Base-by-base conservation (phyloP, 2,329 filamentous ascomycete species). In the Aspergillus caelatus region DNA sequence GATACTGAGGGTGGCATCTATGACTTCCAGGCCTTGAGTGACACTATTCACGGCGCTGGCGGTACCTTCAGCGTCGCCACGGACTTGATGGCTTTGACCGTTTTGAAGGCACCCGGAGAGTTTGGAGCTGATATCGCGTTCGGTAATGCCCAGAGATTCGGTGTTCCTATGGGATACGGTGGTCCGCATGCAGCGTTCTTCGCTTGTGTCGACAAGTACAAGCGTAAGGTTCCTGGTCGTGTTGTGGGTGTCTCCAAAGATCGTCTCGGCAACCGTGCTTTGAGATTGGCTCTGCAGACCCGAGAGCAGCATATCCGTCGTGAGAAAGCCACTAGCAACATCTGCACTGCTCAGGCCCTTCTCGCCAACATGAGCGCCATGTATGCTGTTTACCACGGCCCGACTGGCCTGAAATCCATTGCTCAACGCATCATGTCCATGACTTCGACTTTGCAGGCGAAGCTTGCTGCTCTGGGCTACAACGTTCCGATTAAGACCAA, bases 131-230 rank as follows among this genome's bases (percentile, higher is more conserved):
- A 98, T 75, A 92, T 98, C 71, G 94, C 94, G 6, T 96, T 98
- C 75, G 94, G 94, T 69, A 97, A 90, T 74, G 89, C 94, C 19
- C 94, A 98, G 81, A 85, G 94, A 63, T 91, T 97, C 65, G 94
- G 94, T 77, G 92, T 98, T 14, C 94, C 94, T 2, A 88, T 97
- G 75, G 94, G 94, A 57, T 96, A 90, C 71, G 94, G 94, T 72
- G 94, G 94, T 23, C 94, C 94, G n/a, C 94, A 97, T 74, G 94
- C 94, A 30, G 94, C 94, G 21, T 98, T 98, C 86, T 97, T 98
- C 77, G 92, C 94, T 23, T 93, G 94, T 60, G 88, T 88, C 60
- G 94, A 97, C 57, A 92, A 94, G 79, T 89, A 94, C 81, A 97
- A 97, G 87, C 87, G 94, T 64, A 96, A 96, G 81, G 94, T 97